phyloP scores from a whole-genome alignment of 2,329 filamentous ascomycete species.

The Magnaporthiopsis incrustans region DNA sequence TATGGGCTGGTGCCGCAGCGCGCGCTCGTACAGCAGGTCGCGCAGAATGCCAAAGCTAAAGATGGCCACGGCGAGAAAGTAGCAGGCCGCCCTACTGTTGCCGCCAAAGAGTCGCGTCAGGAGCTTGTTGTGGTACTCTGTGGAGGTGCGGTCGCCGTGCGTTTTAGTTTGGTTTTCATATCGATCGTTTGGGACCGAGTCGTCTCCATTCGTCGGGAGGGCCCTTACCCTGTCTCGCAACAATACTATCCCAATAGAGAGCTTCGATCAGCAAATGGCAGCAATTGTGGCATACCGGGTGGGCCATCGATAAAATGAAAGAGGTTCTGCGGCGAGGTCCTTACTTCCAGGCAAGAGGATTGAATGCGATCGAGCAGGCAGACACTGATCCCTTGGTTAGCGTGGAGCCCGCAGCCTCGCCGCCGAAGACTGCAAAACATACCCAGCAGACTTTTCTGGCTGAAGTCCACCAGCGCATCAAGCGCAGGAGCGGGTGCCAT shows the following conservation, averaged over 20 bases:
- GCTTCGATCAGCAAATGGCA: constrained; percentile 3
- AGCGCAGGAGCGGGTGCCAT: constrained; percentile 11
- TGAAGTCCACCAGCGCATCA: constrained; percentile 48
- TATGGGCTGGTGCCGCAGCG: constrained; percentile 66
- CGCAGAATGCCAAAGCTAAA: constrained; percentile 87
- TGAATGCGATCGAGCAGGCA: constrained; percentile 77
- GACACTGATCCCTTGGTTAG: constrained; percentile 51
- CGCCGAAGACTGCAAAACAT: constrained; percentile 27
- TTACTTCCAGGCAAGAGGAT: constrained; percentile 99
- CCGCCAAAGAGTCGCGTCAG: constrained; percentile 82
- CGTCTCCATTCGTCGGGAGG: not conserved
- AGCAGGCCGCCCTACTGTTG: constrained; percentile 73
- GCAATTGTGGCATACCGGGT: not conserved
- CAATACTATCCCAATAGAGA: constrained; percentile 50
- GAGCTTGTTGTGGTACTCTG: constrained; percentile 87
- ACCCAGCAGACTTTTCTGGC: constrained; percentile 60
- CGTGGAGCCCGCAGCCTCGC: not conserved
- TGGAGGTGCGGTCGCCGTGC: not conserved
- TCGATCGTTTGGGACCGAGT: not conserved
- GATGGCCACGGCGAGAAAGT: constrained; percentile 79
- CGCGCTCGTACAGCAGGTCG: constrained; percentile 79
- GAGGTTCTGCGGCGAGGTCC: constrained; percentile 23
- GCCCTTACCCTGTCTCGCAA: constrained; percentile 66
- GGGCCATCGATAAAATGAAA: constrained; percentile 17
- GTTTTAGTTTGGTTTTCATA: not conserved